These are phyloP conservation scores for Tieghemostelium lacteum DNA, from an alignment of 78 protist genomes.

Conservation along the genomic window DNA sequence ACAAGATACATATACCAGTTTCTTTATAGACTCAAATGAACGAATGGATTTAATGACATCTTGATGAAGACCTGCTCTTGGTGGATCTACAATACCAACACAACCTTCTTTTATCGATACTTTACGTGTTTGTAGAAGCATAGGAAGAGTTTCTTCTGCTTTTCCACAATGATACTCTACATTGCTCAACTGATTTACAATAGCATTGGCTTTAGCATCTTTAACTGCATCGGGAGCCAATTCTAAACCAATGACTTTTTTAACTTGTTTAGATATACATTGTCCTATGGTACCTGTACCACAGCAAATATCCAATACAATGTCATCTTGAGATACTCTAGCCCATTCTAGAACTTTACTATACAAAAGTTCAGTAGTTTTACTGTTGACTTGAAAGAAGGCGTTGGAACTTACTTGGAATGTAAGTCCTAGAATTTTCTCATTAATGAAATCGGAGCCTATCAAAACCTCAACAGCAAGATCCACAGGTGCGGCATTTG, in stretches of 20 bases:
- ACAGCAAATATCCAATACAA: conserved; percentile 94
- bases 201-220: conserved; percentile 90
- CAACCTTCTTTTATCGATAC: neutral
- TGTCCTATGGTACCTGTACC: conserved; percentile 97
- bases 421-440: conserved; percentile 59
- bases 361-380: conserved; percentile 67
- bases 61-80: conserved; percentile 87
- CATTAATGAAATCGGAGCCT: conserved; percentile 73
- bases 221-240: conserved; percentile 80
- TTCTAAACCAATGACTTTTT: conserved; percentile 91
- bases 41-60: conserved; percentile 84
- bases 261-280: conserved; percentile 58
- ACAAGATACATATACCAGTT: conserved; percentile 88
- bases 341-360: conserved; percentile 68
- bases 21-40: conserved; percentile 11
- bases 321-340: neutral
- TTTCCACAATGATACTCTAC: conserved; percentile 62
- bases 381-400: conserved; percentile 92
- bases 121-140: neutral
- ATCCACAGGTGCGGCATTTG: conserved; percentile 80
- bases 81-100: conserved; percentile 83
- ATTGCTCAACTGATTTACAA: conserved; percentile 76
- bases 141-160: conserved; percentile 83
- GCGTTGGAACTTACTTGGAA: conserved; percentile 71
- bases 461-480: conserved; percentile 25